phyloP scores from a whole-genome alignment of 1,284 basidiomycete species.

The Peniophora sp. region DNA sequence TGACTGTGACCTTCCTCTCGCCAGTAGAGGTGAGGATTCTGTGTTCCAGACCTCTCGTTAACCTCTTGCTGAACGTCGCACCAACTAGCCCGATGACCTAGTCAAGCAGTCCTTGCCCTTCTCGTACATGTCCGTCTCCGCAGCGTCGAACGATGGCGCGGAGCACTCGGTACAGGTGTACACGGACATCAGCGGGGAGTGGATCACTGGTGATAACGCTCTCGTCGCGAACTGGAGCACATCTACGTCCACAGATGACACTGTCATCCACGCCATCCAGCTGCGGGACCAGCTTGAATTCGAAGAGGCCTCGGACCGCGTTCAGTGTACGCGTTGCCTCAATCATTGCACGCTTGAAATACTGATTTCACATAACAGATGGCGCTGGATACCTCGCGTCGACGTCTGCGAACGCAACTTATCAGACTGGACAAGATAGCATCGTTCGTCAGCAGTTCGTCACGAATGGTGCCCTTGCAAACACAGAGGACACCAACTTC shows the following conservation, averaged over 20 bases:
- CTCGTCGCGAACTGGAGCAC: slow-evolving; percentile 43
- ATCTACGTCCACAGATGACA: slow-evolving; percentile 32
- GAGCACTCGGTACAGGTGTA: slow-evolving; percentile 53
- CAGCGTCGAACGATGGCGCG: slow-evolving; percentile 42
- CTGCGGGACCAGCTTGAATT: slow-evolving; percentile 39
- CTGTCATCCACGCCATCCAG: slow-evolving; percentile 49
- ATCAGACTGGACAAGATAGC: slow-evolving; percentile 51
- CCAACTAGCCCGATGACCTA: slow-evolving; percentile 39
- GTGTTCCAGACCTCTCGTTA: slow-evolving; percentile 11
- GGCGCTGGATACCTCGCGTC: slow-evolving; percentile 1
- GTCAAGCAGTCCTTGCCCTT: slow-evolving; percentile 55
- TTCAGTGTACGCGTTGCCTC: slow-evolving; percentile 37
- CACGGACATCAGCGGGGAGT: slow-evolving; percentile 60
- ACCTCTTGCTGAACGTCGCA: not conserved
- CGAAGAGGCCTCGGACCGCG: slow-evolving; percentile 48
- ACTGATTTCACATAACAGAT: not conserved
- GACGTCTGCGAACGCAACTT: slow-evolving; percentile 29
- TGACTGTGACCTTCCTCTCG: slow-evolving; percentile 56
- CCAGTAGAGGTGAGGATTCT: slow-evolving; percentile 46
- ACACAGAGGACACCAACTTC: slow-evolving; percentile 51
- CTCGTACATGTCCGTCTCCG: slow-evolving; percentile 50
- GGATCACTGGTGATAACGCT: slow-evolving; percentile 53
- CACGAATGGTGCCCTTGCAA: slow-evolving; percentile 42
- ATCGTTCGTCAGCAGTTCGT: slow-evolving; percentile 51
- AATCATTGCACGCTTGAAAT: not conserved